Conservation (phyloP, 805 yeast genomes). For the Myxozyma udenii region DNA sequence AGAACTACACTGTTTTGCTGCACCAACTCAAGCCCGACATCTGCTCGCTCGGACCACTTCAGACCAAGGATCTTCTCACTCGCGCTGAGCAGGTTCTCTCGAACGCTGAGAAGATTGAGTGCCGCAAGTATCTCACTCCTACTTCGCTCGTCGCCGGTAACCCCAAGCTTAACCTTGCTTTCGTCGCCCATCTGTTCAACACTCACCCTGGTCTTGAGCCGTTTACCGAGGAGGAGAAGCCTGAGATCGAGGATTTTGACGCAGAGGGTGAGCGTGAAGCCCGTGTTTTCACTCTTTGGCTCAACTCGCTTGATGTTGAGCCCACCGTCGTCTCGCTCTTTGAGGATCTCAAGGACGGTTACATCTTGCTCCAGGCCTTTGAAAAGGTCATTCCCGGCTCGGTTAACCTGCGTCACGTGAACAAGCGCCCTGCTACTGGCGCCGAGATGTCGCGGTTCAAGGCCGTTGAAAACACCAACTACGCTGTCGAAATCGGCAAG, state of each 20-base stretch:
- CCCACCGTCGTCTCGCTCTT: constrained; percentile 89
- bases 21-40: constrained; percentile 81
- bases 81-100: constrained; percentile 84
- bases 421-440: constrained; percentile 76
- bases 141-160: constrained; percentile 91
- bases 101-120: constrained; percentile 87
- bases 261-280: constrained; percentile 99
- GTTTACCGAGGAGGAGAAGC: constrained; percentile 81
- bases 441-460: constrained; percentile 82
- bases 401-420: constrained; percentile 73
- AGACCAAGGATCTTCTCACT: constrained; percentile 65
- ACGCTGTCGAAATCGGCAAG: constrained; percentile 95
- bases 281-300: constrained; percentile 95
- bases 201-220: constrained; percentile 97
- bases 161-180: constrained; percentile 93
- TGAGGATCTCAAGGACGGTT: constrained; percentile 93
- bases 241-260: constrained; percentile 95
- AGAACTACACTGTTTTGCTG: constrained; percentile 84
- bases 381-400: constrained; percentile 95
- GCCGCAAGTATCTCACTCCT: constrained; percentile 93
- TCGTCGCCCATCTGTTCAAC: constrained; percentile 95
- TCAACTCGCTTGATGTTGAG: constrained; percentile 91
- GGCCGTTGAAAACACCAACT: constrained; percentile 95
- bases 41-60: constrained; percentile 80
- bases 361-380: constrained; percentile 82